A percentile compares a stretch with the other conserved stretches of the same genome.
Conservation (phyloP, 1,284 basidiomycete genomes). For the Pisolithus thermaeus region DNA sequence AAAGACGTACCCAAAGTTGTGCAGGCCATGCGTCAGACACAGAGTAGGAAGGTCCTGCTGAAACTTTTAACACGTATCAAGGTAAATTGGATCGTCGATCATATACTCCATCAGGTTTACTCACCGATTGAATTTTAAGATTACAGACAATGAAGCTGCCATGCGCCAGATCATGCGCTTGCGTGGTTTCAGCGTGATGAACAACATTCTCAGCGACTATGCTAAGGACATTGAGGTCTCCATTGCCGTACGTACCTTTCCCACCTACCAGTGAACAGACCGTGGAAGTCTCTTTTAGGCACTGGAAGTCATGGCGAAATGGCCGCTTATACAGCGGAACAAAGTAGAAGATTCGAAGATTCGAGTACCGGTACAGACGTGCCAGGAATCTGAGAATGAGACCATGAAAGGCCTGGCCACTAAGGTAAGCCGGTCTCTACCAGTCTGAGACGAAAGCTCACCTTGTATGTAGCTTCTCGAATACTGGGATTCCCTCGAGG, state of each 20-base stretch:
- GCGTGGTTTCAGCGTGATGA: constrained; percentile 93
- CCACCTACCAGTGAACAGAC: not conserved
- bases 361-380: constrained; percentile 56
- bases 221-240: constrained; percentile 69
- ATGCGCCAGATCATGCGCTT: constrained; percentile 87
- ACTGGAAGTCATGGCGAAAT: constrained; percentile 68
- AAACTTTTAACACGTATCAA: constrained; percentile 86
- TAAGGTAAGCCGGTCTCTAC: constrained; percentile 38
- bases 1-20: constrained; percentile 89
- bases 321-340: constrained; percentile 87
- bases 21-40: constrained; percentile 86
- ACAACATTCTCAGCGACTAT: constrained; percentile 81
- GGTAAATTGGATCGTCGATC: constrained; percentile 35
- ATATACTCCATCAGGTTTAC: not conserved
- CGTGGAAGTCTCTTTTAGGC: constrained; percentile 39
- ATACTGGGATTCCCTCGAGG: constrained; percentile 71
- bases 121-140: constrained; percentile 37
- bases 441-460: not conserved
- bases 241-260: constrained; percentile 45
- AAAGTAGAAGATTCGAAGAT: constrained; percentile 91
- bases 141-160: constrained; percentile 78
- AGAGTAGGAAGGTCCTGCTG: constrained; percentile 76
- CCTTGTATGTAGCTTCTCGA: constrained; percentile 48
- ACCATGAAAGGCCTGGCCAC: constrained; percentile 50
- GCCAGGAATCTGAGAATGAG: constrained; percentile 53